Evolutionary conservation across 495 filamentous ascomycete species (phyloP).

Genomic region (Penicillium argentinense): DNA sequence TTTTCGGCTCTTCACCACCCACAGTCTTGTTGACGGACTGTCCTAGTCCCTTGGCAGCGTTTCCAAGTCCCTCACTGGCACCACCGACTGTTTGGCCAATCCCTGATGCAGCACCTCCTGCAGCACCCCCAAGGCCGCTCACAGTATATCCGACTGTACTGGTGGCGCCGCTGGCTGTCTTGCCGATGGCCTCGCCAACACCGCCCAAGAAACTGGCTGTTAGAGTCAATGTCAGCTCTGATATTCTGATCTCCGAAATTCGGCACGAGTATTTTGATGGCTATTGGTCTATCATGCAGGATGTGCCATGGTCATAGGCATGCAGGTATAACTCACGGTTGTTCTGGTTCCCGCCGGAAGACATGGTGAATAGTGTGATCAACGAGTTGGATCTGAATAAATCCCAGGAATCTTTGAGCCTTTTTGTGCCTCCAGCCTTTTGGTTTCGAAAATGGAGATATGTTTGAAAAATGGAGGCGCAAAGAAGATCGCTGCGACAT

Average conservation of each 20-base stretch:
- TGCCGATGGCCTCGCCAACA: slow-evolving; percentile 16
- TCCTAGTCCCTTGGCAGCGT: slow-evolving; percentile 21
- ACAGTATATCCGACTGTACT: slow-evolving; percentile 20
- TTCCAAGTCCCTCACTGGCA: slow-evolving; percentile 20
- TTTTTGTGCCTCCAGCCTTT: too few relatives aligned
- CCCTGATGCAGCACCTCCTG: slow-evolving; percentile 15
- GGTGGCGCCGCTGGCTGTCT: slow-evolving; percentile 18
- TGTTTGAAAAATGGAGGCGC: too few relatives aligned
- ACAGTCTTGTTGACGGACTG: slow-evolving; percentile 13
- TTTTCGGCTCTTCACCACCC: slow-evolving; percentile 1
- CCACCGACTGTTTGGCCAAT: slow-evolving; percentile 23
- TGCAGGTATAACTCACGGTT: neutral
- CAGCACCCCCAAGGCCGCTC: slow-evolving; percentile 18
- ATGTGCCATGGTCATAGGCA: too few relatives aligned
- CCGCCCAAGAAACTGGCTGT: slow-evolving; percentile 19
- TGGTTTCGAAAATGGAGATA: neutral
- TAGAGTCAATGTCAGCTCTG: too few relatives aligned
- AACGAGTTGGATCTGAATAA: neutral
- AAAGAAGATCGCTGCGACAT: too few relatives aligned
- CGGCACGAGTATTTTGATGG: too few relatives aligned
- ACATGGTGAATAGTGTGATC: neutral
- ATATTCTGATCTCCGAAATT: too few relatives aligned
- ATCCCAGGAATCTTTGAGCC: too few relatives aligned
- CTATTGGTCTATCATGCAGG: too few relatives aligned
- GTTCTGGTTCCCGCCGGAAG: slow-evolving; percentile 4